A percentile compares a stretch with the other conserved stretches of the same genome.
Conservation (phyloP, 2,329 filamentous ascomycete species). For the Phyllachora maydis region DNA sequence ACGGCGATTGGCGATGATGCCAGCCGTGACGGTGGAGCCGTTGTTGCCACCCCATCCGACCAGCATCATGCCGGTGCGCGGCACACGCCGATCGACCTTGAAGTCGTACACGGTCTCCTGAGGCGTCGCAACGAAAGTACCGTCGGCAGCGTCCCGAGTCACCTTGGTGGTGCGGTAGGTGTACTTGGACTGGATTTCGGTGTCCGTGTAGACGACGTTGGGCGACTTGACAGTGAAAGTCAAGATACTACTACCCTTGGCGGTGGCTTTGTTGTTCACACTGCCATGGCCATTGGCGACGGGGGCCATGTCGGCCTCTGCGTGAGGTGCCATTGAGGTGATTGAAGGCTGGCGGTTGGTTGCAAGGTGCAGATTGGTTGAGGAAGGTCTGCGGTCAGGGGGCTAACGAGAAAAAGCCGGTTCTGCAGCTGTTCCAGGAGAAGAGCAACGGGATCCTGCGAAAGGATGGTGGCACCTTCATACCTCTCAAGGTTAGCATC, state of each 20-base stretch:
- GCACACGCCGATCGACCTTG: conserved; percentile 86
- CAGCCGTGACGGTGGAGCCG: conserved; percentile 88
- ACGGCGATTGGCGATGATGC: conserved; percentile 87
- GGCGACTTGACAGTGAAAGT: conserved; percentile 80
- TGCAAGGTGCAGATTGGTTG: too few species aligned
- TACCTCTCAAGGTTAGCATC: too few species aligned
- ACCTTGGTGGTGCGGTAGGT: conserved; percentile 89
- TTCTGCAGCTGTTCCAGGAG: conserved; percentile 65
- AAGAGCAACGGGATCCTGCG: conserved; percentile 87
- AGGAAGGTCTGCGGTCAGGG: too few species aligned
- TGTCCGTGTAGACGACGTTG: conserved; percentile 78
- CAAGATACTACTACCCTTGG: too few species aligned
- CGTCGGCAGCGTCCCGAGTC: conserved; percentile 37
- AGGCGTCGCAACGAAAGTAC: conserved; percentile 66
- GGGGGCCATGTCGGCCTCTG: conserved; percentile 35
- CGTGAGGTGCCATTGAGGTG: conserved; percentile 75
- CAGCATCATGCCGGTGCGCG: conserved; percentile 91
- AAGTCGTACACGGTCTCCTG: conserved; percentile 89
- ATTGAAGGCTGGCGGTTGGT: too few species aligned
- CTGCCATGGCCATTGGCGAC: conserved; percentile 34
- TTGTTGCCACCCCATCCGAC: conserved; percentile 98
- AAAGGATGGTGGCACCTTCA: conserved; percentile 92
- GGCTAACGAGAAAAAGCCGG: conserved; percentile 35
- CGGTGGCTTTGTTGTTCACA: conserved; percentile 18
- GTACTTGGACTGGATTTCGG: conserved; percentile 82